Evolutionary conservation across 352 stramenopile genomes (phyloP), one percentile per base, ranked within the genome.

Genomic region (Pythium chondricola): DNA sequence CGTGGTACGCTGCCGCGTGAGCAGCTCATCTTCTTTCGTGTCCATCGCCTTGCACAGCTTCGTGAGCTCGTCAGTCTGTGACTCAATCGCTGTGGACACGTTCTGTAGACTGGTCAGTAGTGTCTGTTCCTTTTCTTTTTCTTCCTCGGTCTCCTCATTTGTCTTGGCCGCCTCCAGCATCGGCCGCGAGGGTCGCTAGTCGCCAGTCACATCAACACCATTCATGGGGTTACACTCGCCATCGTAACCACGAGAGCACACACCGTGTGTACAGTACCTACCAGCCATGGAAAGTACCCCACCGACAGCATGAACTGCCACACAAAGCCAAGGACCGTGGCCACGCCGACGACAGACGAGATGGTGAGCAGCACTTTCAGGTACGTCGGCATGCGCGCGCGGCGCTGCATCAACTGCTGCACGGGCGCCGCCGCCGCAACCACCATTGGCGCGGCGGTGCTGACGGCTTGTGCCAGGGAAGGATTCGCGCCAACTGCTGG

Each of bases 281-380:
- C 75, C 48, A 84, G 51, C 72, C 76, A 87, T 6, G 71, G 71
- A 10, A 88, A 65, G 54, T 82, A 88, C 8, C 72, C 75, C 8
- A 67, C 81, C 32, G 87, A 67, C 32, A 85, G 55, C n/a, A 74
- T 69, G 38, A 76, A 88, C 49, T 85, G 85, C 80, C 80, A 92
- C 26, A 87, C 38, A 40, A 88, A 83, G 3, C 69, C 70, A 4
- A 92, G 53, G 21, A 89, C 71, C 43, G 80, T 85, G 18, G 80
- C 75, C 1, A 73, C 72, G 22, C 80, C 77, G 0, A 88, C 67
- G 11, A 89, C 62, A 31, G 78, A 86, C 48, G 78, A 87, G 36
- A 89, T 52, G 26, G 73, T 83, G 68, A 72, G 82, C 31, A 89
- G 48, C 44, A 89, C 59, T 32, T 69, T 71, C 39, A 85, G 53